phyloP scores from a whole-genome alignment of 352 stramenopile species.

The Phytophthora brassicae region DNA sequence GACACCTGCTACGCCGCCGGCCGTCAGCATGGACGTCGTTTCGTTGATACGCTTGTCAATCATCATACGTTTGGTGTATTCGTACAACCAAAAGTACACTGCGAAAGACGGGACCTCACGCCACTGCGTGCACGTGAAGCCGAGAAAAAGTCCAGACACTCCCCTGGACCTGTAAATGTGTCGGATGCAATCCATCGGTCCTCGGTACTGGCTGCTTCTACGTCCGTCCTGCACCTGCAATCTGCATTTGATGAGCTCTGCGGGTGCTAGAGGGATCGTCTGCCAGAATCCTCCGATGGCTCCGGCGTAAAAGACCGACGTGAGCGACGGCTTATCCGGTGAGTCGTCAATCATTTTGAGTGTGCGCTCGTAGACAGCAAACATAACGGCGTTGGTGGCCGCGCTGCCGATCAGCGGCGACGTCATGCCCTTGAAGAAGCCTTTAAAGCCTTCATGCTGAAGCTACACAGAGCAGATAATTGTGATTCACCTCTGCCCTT shows the following conservation, averaged over 20 bases:
- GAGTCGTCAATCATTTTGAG: slow-evolving; percentile 64
- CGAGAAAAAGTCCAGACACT: slow-evolving; percentile 66
- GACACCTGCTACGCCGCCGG: slow-evolving; percentile 73
- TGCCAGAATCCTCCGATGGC: slow-evolving; percentile 77
- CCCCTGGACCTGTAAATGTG: slow-evolving; percentile 70
- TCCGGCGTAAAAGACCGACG: slow-evolving; percentile 72
- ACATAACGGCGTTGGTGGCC: slow-evolving; percentile 88
- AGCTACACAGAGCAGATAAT: slow-evolving; percentile 26
- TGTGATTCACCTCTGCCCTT: too few relatives aligned
- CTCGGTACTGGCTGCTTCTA: slow-evolving; percentile 52
- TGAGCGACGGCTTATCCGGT: slow-evolving; percentile 48
- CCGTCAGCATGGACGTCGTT: slow-evolving; percentile 80
- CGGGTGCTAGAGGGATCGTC: slow-evolving; percentile 69
- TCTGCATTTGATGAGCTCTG: slow-evolving; percentile 84
- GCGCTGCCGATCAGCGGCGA: slow-evolving; percentile 82
- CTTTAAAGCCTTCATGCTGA: slow-evolving; percentile 70
- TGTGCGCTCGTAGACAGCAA: slow-evolving; percentile 77
- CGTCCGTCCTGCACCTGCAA: slow-evolving; percentile 78
- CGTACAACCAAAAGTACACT: slow-evolving; percentile 86
- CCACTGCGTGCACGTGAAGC: slow-evolving; percentile 72
- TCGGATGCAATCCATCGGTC: slow-evolving; percentile 73
- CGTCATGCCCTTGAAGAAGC: slow-evolving; percentile 86
- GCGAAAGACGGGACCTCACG: slow-evolving; percentile 82
- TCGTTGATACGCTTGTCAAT: slow-evolving; percentile 51
- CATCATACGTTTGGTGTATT: slow-evolving; percentile 77